These are phyloP conservation scores for Taphrina wiesneri DNA, from an alignment of 1,139 yeast genomes.

Conservation along the genomic window DNA sequence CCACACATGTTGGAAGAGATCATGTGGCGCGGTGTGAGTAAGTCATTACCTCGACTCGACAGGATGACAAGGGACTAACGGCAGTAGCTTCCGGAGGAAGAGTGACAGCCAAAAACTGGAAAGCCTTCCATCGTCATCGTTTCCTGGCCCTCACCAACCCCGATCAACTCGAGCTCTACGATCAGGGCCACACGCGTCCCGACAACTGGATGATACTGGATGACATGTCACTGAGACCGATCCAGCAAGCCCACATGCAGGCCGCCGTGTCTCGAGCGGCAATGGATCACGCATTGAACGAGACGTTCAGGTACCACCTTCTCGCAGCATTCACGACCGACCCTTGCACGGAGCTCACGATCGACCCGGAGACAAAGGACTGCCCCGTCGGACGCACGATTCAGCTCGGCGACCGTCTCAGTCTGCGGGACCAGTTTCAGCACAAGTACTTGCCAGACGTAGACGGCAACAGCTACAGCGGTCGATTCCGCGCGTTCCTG, in stretches of 20 bases:
- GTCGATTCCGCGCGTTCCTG: conserved; percentile 39
- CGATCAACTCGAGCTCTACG: background rate
- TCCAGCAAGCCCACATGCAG: background rate
- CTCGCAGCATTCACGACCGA: conserved; percentile 1
- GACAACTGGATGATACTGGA: background rate
- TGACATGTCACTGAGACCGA: background rate
- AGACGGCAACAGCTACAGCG: conserved; percentile 40
- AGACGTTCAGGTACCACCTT: background rate
- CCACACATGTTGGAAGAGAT: conserved; percentile 36
- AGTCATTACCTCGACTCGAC: background rate
- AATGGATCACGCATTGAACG: background rate
- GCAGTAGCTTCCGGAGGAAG: background rate
- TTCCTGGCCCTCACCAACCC: conserved; percentile 10
- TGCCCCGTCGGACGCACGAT: background rate
- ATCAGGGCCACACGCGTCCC: background rate
- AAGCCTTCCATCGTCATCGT: conserved; percentile 9
- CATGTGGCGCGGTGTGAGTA: conserved; percentile 39
- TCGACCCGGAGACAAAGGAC: background rate
- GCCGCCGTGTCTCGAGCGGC: background rate
- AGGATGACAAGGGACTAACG: background rate
- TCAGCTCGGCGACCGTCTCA: background rate
- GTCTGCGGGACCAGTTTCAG: conserved; percentile 23
- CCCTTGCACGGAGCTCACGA: background rate
- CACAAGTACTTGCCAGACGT: conserved; percentile 39
- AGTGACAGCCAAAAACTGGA: background rate